Conservation (phyloP, 768 basidiomycete genomes). For the Lentinula raphanica region DNA sequence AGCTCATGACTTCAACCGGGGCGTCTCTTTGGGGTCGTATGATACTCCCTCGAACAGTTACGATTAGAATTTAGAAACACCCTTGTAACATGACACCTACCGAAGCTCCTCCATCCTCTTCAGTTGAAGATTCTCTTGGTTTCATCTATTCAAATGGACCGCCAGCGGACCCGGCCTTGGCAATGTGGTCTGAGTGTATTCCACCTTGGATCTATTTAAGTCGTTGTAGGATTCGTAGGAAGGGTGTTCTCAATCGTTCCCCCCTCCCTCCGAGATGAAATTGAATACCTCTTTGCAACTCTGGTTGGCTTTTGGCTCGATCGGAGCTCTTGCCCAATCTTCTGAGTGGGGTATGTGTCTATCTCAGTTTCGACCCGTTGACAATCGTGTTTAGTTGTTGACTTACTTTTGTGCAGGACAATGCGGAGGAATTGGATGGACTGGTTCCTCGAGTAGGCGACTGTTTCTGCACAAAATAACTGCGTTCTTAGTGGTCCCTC, state of each 20-base stretch:
- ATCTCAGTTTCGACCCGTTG: background rate
- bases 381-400: background rate
- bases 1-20: background rate
- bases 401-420: background rate
- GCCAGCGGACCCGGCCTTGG: background rate
- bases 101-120: background rate
- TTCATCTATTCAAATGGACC: background rate
- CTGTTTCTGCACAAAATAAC: background rate
- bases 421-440: slow-evolving; percentile 32
- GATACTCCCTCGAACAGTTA: background rate
- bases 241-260: background rate
- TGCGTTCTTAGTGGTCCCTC: slow-evolving; percentile 4
- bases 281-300: background rate
- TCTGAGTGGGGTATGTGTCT: background rate
- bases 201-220: background rate
- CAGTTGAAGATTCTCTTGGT: background rate
- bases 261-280: background rate
- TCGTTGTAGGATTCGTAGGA: too few relatives aligned
- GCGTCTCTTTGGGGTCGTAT: background rate
- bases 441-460: slow-evolving; percentile 14
- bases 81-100: background rate
- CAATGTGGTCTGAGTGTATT: background rate
- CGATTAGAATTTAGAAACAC: background rate
- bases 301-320: background rate
- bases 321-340: background rate